A percentile compares a stretch with the other conserved stretches of the same genome.
phyloP scores from a whole-genome alignment of 2,329 filamentous ascomycete genomes.

The Monosporascus ibericus region DNA sequence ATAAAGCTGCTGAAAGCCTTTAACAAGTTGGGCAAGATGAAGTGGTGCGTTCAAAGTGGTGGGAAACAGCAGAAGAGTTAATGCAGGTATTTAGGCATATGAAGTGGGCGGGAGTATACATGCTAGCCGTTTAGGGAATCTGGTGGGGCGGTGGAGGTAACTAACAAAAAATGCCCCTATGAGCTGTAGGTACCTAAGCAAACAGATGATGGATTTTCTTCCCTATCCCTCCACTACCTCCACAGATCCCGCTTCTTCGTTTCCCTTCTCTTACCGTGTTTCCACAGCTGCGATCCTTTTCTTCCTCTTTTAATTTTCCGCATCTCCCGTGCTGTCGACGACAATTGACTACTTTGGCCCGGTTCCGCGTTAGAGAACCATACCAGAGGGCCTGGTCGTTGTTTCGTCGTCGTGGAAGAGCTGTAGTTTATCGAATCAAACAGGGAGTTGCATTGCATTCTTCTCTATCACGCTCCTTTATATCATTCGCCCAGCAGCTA shows the following conservation, averaged over 20 bases:
- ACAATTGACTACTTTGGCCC: not conserved
- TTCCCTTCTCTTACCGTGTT: not conserved
- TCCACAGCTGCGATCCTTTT: not conserved
- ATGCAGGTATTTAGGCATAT: too few species aligned
- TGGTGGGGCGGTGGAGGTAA: too few species aligned
- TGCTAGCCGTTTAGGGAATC: too few species aligned
- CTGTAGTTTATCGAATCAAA: not conserved
- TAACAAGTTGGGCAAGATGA: too few species aligned
- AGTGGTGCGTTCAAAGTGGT: too few species aligned
- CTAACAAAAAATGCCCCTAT: too few species aligned
- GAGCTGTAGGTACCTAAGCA: too few species aligned
- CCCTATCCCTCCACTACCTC: not conserved
- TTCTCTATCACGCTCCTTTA: not conserved
- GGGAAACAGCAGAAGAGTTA: too few species aligned
- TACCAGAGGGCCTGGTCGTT: not conserved
- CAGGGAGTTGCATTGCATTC: not conserved
- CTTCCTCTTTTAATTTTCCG: conserved; percentile 1
- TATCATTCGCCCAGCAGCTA: not conserved
- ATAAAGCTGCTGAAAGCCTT: too few species aligned
- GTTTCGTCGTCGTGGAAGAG: not conserved
- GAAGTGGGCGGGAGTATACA: too few species aligned
- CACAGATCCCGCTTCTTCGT: not conserved
- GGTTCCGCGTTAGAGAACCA: not conserved
- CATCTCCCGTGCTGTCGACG: not conserved
- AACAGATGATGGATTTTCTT: not conserved